These are phyloP conservation scores for Cardamine resedifolia DNA, from an alignment of 345 rosid genomes.

Conservation along the genomic window DNA sequence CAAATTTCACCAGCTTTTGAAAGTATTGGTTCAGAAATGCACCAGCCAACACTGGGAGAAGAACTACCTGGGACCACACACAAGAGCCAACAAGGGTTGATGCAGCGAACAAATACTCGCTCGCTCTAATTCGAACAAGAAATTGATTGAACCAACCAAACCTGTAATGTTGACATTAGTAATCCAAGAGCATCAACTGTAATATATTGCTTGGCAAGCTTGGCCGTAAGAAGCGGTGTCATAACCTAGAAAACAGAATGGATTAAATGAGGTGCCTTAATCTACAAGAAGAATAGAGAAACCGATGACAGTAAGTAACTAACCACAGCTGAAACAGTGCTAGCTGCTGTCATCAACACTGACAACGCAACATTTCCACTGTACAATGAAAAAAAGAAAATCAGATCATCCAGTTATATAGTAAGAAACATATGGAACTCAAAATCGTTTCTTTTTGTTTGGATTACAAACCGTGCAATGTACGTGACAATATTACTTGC, in stretches of 20 bases:
- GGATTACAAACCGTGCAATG: conserved; percentile 62
- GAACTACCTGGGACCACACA: conserved; percentile 58
- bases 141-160: conserved; percentile 26
- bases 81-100: background rate
- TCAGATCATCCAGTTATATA: conserved; percentile 27
- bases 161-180: conserved; percentile 77
- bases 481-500: conserved; percentile 93
- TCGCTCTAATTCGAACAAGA: conserved; percentile 2
- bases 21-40: conserved; percentile 83
- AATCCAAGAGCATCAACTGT: conserved; percentile 77
- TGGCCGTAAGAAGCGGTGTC: conserved; percentile 89
- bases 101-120: background rate
- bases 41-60: conserved; percentile 85
- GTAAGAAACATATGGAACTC: conserved; percentile 15
- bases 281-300: background rate
- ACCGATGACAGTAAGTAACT: conserved; percentile 32
- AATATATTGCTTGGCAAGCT: conserved; percentile 82
- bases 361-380: conserved; percentile 94
- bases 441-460: background rate
- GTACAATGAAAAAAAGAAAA: conserved; percentile 29
- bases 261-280: background rate
- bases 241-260: conserved; percentile 53
- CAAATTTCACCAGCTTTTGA: conserved; percentile 61
- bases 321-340: conserved; percentile 91
- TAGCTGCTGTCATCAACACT: conserved; percentile 87